Conservation (phyloP, 371 early-diverging fungal species). For the Mucor racemosus region DNA sequence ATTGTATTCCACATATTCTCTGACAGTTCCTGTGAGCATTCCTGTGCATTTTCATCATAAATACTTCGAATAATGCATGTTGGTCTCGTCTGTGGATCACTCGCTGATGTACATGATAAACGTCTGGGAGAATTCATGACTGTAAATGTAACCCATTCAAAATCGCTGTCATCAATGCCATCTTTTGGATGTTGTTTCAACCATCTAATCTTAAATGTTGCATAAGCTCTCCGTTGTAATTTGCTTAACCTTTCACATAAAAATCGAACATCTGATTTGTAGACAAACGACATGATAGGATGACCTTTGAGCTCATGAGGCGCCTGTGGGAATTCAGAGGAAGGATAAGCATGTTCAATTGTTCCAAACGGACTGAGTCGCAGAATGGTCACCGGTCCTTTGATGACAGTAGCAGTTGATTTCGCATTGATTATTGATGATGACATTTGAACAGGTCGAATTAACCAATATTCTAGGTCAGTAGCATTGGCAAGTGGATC, state of each 20-base stretch:
- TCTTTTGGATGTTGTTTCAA: constrained; percentile 11
- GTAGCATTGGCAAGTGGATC: constrained; percentile 32
- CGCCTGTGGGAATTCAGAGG: constrained; percentile 25
- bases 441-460: constrained; percentile 22
- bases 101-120: constrained; percentile 9
- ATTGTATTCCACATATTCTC: neutral
- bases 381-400: constrained; percentile 27
- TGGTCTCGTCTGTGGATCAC: constrained; percentile 26
- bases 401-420: neutral
- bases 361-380: constrained; percentile 42
- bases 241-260: constrained; percentile 34
- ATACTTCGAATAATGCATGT: constrained; percentile 26
- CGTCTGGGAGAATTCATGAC: constrained; percentile 26
- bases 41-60: neutral
- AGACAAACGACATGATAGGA: constrained; percentile 50
- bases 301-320: constrained; percentile 28
- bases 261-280: constrained; percentile 38
- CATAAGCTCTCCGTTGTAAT: constrained; percentile 12
- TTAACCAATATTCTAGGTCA: constrained; percentile 42
- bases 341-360: constrained; percentile 36
- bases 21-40: neutral
- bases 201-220: constrained; percentile 40
- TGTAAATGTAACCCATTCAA: constrained; percentile 31
- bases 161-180: neutral
- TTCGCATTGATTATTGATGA: neutral